These are phyloP conservation scores for Alternaria burnsii DNA, from an alignment of 2,329 filamentous ascomycete species.

Conservation along the genomic window DNA sequence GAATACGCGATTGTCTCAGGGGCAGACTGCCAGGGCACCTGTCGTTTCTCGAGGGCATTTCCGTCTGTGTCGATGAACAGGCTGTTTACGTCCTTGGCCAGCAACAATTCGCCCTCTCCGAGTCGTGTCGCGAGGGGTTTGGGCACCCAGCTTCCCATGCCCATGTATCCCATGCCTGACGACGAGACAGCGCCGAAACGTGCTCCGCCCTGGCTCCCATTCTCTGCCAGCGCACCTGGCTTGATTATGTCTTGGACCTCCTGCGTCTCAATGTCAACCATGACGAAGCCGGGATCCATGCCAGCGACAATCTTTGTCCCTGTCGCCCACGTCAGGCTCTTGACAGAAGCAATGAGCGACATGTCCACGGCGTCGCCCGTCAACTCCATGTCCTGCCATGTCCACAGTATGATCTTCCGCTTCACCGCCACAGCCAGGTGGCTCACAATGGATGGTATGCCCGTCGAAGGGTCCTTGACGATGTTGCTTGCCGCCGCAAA, in stretches of 20 bases:
- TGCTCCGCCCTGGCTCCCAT: constrained; percentile 69
- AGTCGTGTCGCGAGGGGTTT: constrained; percentile 87
- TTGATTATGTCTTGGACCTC: constrained; percentile 81
- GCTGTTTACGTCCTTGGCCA: constrained; percentile 98
- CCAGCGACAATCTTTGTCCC: constrained; percentile 88
- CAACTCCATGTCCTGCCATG: constrained; percentile 95
- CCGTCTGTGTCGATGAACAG: constrained; percentile 88
- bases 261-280: constrained; percentile 82
- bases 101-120: constrained; percentile 81
- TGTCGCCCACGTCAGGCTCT: constrained; percentile 89
- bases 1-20: constrained; percentile 95
- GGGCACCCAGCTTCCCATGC: constrained; percentile 88
- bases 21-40: constrained; percentile 89
- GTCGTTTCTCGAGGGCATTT: constrained; percentile 80
- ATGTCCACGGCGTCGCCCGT: constrained; percentile 77
- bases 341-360: constrained; percentile 80
- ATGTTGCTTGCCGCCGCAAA: constrained; percentile 97
- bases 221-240: constrained; percentile 74
- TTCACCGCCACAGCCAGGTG: constrained; percentile 92
- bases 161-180: constrained; percentile 95
- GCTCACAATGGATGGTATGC: constrained; percentile 92
- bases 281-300: constrained; percentile 88
- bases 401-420: constrained; percentile 87
- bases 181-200: constrained; percentile 85
- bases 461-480: constrained; percentile 84